Evolutionary conservation across 108 stramenopile genomes (phyloP).

Genomic region (Skeletonema potamos): DNA sequence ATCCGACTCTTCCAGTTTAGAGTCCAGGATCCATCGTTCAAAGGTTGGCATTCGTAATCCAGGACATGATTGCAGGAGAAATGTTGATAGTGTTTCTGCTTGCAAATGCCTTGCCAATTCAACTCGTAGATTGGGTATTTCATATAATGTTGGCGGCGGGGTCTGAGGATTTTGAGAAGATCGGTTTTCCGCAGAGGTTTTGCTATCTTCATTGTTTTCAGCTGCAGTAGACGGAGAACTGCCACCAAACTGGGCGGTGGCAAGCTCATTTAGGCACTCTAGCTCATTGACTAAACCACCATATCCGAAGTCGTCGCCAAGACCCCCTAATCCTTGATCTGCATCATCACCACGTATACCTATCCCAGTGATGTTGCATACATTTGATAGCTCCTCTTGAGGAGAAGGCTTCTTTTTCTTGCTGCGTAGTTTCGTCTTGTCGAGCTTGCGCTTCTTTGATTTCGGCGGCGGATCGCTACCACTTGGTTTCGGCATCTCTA

Average conservation of each 20-base stretch:
- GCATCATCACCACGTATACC: not conserved
- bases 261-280: constrained; percentile 30
- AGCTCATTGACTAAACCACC: not conserved
- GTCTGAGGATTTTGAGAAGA: not conserved
- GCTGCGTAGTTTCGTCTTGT: not conserved
- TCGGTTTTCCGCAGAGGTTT: not conserved
- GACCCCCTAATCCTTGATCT: not conserved
- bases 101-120: constrained; percentile 70
- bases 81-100: constrained; percentile 52
- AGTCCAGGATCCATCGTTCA: constrained; percentile 79
- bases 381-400: not conserved
- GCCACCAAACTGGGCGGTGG: constrained; percentile 4
- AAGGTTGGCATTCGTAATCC: constrained; percentile 72
- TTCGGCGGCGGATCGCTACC: not conserved
- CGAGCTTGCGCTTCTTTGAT: not conserved
- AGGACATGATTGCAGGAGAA: constrained; percentile 44
- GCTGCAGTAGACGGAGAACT: not conserved
- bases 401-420: not conserved
- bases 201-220: not conserved
- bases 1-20: constrained; percentile 58
- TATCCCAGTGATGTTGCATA: constrained; percentile 26
- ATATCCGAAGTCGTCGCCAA: too few species aligned
- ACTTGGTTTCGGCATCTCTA: not conserved
- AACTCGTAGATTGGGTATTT: constrained; percentile 59
- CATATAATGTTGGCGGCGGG: constrained; percentile 15